Conservation (phyloP, 331 rosid species). For the Malus hybrid region DNA sequence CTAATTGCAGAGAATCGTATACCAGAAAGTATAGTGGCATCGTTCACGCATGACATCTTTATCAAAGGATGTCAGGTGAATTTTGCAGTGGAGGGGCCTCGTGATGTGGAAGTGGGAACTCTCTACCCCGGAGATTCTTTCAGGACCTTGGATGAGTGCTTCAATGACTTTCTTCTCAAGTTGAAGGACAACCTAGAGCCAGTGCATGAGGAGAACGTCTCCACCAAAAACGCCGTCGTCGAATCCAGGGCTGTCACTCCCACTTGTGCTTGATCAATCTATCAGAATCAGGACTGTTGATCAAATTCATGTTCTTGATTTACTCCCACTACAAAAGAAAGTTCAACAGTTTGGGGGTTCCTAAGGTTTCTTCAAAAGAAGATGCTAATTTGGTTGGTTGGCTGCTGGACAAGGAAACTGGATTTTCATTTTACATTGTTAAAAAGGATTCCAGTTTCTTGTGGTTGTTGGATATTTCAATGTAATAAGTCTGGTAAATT, state of each 20-base stretch:
- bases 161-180: slow-evolving; percentile 33
- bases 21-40: slow-evolving; percentile 65
- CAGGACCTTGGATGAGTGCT: slow-evolving; percentile 66
- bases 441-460: neutral
- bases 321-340: neutral
- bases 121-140: slow-evolving; percentile 64
- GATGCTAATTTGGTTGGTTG: neutral
- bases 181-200: slow-evolving; percentile 7
- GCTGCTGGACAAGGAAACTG: neutral
- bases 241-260: slow-evolving; percentile 41
- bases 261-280: slow-evolving; percentile 18
- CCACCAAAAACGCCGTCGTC: slow-evolving; percentile 18
- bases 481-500: neutral
- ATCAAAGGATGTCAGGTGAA: slow-evolving; percentile 71
- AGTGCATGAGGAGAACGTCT: neutral
- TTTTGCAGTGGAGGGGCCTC: slow-evolving; percentile 28
- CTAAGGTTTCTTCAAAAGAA: neutral
- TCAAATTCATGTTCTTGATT: neutral
- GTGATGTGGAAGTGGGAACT: slow-evolving; percentile 43
- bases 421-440: neutral
- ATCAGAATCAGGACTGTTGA: neutral
- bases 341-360: neutral
- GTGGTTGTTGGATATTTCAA: neutral
- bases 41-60: slow-evolving; percentile 77
- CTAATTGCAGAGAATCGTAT: slow-evolving; percentile 41